Conservation (phyloP, 2,329 filamentous ascomycete genomes). For the Phaeomoniella chlamydospora region DNA sequence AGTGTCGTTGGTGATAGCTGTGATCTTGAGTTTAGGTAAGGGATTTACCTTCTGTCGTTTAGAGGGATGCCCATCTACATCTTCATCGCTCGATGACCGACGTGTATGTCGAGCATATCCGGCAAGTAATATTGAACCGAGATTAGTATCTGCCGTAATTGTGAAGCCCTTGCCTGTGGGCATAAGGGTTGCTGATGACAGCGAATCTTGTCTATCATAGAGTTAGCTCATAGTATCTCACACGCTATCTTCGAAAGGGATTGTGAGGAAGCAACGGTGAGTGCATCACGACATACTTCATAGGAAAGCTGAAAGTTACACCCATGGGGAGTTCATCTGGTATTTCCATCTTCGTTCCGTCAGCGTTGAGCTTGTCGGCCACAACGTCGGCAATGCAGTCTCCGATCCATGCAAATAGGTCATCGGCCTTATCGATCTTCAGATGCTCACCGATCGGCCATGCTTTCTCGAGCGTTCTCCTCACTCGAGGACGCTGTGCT, state of each 20-base stretch:
- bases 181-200: slow-evolving; percentile 40
- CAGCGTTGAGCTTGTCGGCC: slow-evolving; percentile 30
- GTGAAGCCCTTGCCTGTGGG: slow-evolving; percentile 46
- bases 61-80: slow-evolving; percentile 21
- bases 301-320: slow-evolving; percentile 35
- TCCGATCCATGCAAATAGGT: slow-evolving; percentile 71
- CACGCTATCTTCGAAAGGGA: too few species aligned
- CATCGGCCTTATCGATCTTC: slow-evolving; percentile 60
- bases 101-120: slow-evolving; percentile 39
- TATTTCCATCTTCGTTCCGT: slow-evolving; percentile 21
- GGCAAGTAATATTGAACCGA: slow-evolving; percentile 37
- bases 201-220: slow-evolving; percentile 29
- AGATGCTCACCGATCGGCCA: slow-evolving; percentile 63
- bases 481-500: slow-evolving; percentile 36
- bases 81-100: slow-evolving; percentile 14
- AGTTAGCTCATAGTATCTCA: too few species aligned
- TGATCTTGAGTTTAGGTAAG: slow-evolving; percentile 54
- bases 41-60: slow-evolving; percentile 26
- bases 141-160: slow-evolving; percentile 38
- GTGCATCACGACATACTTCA: slow-evolving; percentile 30
- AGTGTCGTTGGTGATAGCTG: slow-evolving; percentile 68
- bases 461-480: slow-evolving; percentile 49
- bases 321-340: slow-evolving; percentile 33
- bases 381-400: slow-evolving; percentile 62
- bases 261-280: too few species aligned